Evolutionary conservation across 176 grass and related monocot species (phyloP).

Genomic region (Raddia distichophylla): DNA sequence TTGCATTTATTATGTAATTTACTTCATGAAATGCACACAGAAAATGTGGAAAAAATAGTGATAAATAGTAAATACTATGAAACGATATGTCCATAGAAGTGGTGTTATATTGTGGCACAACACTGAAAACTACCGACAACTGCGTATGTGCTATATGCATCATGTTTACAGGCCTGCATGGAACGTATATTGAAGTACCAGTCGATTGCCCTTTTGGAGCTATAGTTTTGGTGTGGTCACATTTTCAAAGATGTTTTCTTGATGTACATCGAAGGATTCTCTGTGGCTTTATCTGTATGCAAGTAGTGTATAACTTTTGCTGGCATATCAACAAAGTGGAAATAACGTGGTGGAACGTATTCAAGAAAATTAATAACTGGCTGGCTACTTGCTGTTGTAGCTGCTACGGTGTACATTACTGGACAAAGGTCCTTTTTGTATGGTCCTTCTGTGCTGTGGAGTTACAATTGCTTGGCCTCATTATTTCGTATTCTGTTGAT

Average conservation of each 20-base stretch:
- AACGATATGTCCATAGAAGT: not conserved
- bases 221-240: not conserved
- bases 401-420: not conserved
- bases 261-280: not conserved
- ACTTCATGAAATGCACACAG: no score
- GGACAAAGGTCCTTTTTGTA: not conserved
- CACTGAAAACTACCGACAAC: not conserved
- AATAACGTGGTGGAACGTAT: not conserved
- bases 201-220: conserved; percentile 2
- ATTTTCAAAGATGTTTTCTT: not conserved
- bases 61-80: not conserved
- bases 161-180: not conserved
- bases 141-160: not conserved
- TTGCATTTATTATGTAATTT: no score
- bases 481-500: not conserved
- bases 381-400: not conserved
- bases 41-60: no score
- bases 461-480: not conserved
- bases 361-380: not conserved
- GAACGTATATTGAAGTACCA: not conserved
- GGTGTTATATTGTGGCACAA: not conserved
- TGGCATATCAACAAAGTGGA: not conserved
- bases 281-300: not conserved
- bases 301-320: conserved; percentile 14
- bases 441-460: not conserved